phyloP scores from a whole-genome alignment of 2,329 filamentous ascomycete genomes.

The Xylaria sp. region DNA sequence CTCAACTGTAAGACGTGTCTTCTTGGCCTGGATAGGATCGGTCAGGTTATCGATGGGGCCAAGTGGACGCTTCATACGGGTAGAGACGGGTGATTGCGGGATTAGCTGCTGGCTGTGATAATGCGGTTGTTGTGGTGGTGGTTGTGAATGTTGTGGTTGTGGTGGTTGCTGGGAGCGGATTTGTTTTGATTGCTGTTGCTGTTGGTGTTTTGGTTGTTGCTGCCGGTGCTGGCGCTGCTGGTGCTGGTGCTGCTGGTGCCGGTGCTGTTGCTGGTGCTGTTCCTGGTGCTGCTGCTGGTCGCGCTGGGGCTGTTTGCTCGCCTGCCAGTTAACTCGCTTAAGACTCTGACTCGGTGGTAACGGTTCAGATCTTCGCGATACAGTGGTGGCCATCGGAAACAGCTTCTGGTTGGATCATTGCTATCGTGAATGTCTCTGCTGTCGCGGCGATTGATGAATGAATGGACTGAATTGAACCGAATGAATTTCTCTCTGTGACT shows the following conservation, averaged over 20 bases:
- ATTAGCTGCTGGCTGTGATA: conserved; percentile 24
- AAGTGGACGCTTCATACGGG: conserved; percentile 46
- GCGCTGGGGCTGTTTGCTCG: not conserved
- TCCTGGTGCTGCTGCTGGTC: not conserved
- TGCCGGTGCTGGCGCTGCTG: not conserved
- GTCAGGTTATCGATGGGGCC: conserved; percentile 42
- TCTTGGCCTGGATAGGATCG: conserved; percentile 44
- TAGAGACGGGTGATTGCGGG: conserved; percentile 32
- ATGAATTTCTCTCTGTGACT: not conserved
- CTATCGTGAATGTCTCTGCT: not conserved
- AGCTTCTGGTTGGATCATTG: conserved; percentile 3
- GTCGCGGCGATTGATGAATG: conserved; percentile 12
- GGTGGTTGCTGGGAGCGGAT: too few relatives aligned
- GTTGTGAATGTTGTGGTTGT: not conserved
- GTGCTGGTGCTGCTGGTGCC: not conserved
- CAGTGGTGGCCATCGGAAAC: conserved; percentile 26
- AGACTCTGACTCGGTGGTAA: conserved; percentile 23
- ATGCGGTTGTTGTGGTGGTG: not conserved
- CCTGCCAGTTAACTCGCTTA: conserved; percentile 12
- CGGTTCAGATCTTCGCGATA: conserved; percentile 28
- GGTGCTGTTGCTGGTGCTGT: not conserved
- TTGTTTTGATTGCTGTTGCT: not conserved
- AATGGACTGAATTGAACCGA: not conserved
- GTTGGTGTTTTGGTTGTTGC: not conserved
- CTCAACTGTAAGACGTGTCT: conserved; percentile 48